A percentile compares a stretch with the other conserved stretches of the same genome.
phyloP scores from a whole-genome alignment of 2,329 filamentous ascomycete species.

The Helicocarpus griseus region DNA sequence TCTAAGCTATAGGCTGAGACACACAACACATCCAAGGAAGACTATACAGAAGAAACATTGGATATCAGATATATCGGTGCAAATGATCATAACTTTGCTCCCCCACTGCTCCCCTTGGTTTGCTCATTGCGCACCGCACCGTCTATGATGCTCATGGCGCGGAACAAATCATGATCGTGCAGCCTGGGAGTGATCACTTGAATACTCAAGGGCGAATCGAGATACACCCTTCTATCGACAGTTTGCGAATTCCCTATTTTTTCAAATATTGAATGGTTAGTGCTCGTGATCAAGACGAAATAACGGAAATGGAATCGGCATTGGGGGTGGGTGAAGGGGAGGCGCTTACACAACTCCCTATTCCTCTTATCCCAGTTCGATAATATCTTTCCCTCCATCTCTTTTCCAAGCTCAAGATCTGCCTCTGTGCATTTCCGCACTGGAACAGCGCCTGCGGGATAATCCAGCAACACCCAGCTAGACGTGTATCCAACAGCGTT shows the following conservation, averaged over 20 bases:
- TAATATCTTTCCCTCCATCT: constrained; percentile 32
- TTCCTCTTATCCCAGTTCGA: constrained; percentile 54
- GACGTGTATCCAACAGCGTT: constrained; percentile 55
- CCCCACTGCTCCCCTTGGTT: constrained; percentile 3
- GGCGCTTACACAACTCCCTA: constrained; percentile 44
- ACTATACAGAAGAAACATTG: background rate
- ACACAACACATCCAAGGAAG: too few relatives aligned
- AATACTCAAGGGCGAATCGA: constrained; percentile 46
- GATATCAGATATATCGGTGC: background rate
- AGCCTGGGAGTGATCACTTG: constrained; percentile 46
- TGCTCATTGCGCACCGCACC: constrained; percentile 17
- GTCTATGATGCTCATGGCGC: constrained; percentile 47
- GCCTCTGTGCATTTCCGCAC: constrained; percentile 40
- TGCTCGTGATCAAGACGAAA: background rate
- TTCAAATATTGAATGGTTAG: background rate
- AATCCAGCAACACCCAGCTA: constrained; percentile 53
- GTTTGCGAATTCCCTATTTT: constrained; percentile 35
- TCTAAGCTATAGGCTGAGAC: too few relatives aligned
- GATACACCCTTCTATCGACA: constrained; percentile 44
- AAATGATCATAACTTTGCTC: constrained; percentile 15
- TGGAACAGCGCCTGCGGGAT: constrained; percentile 49
- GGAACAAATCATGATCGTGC: constrained; percentile 44
- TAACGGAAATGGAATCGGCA: background rate
- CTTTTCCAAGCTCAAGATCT: constrained; percentile 42
- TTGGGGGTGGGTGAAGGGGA: background rate